Base-by-base conservation (phyloP, 768 basidiomycete genomes). In the Chalciporus chontae region DNA sequence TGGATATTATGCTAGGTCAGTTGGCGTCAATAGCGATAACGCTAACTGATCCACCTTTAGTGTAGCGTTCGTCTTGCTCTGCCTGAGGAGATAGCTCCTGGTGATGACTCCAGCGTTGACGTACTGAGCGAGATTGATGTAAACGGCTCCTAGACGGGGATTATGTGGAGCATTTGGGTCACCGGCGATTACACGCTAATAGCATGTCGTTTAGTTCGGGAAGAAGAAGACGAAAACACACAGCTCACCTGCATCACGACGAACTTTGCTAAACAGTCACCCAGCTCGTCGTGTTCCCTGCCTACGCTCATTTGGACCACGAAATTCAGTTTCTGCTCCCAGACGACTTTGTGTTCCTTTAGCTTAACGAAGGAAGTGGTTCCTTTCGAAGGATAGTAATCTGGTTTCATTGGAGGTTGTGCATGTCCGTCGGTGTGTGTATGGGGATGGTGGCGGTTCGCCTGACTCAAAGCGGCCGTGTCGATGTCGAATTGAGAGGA, bases 1-100 rank as follows among this genome's bases (percentile, higher is more conserved):
- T 27, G 37, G 43, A 37, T 29, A 37, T 40, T 29, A 37, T 40
- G 46, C 34, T 8, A 14, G 14, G 21, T 60, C n/a, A 55, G 19
- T 18, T 2, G 15, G 24, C 13, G 19, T 1, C 14, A 40, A 11
- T 21, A 8, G 10, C 43, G 9, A 46, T 21, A 39, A 27, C 6
- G n/a, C 4, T 3, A 8, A 15, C 45, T 4, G 34, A 41, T 40
- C 40, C 39, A 86, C 84, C 74, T 85, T 85, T 42, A 91, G 72
- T 6, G 83, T 85, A 1, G 89, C 87, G 56, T 91, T 91, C 34
- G 82, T 87, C 68, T 86, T 88, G 57, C 84, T 87, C 57, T 87
- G 78, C 42, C 79, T 73, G 5, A 90, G 68, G 7, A 89, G 73
- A 65, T 88, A 87, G 6, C 80, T 73, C 15, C 89, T 74, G 9